Evolutionary conservation across 768 basidiomycete genomes (phyloP), one percentile per base, ranked within the genome.

Genomic region (Leccinum disarticulatum): DNA sequence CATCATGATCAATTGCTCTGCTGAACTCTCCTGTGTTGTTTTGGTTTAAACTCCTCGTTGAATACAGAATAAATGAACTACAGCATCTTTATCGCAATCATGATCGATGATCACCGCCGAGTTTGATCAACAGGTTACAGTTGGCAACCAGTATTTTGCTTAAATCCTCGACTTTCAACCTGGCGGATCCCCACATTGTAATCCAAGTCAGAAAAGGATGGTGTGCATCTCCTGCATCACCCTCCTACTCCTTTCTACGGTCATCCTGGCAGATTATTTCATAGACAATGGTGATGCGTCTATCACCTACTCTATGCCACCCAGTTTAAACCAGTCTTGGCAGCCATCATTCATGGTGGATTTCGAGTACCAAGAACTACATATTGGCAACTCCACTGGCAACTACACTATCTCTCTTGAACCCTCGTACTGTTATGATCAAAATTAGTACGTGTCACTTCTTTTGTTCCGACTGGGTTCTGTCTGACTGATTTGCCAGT

Each of bases 201-300:
- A 27, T 22, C 28, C 22, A 46, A 48, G 54, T 10, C 38, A 28
- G 47, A 43, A 43, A 48, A 38, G 15, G 31, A 48, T 28, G 60
- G 15, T 25, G 22, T 46, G 10, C 53, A 9, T 41, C 22, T 52
- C 54, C 52, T 60, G 49, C 41, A 27, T 61, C 28, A 22, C 1
- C 5, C 10, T 14, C 10, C 27, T 71, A 3, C 49, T 72, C 22
- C 31, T 67, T 67, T 60, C 62, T 9, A 59, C 61, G 4, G 22
- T 53, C 33, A 63, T 58, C 14, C 48, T 55, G 57, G 70, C 67
- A 27, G 61, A 71, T 41, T 70, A 69, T 55, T 27, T 63, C 33
- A 53, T 71, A 17, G 69, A 70, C 59, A 69, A 70, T 43, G 61
- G 62, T 22, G 63, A 70, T 19, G 28, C 57, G 15, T 69, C 70